A percentile compares a stretch with the other conserved stretches of the same genome.
These are phyloP conservation scores for Diversispora epigaea DNA, from an alignment of 192 early-diverging fungal genomes.

Conservation along the genomic window DNA sequence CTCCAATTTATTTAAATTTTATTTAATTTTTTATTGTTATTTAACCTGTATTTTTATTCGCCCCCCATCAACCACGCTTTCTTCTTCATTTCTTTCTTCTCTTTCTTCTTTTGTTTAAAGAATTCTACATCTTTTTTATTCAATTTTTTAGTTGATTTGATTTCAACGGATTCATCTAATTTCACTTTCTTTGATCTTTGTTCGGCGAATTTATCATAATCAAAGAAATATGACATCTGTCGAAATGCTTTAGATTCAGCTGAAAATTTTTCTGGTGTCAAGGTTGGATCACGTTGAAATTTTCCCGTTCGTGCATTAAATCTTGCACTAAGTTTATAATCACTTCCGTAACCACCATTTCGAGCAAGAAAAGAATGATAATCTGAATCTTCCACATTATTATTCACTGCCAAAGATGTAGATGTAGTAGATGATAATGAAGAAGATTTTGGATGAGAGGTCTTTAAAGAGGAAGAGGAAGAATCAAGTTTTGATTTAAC, in stretches of 20 bases:
- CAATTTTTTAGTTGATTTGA: constrained; percentile 33
- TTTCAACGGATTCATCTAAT: background rate
- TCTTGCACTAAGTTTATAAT: constrained; percentile 37
- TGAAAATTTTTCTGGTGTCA: constrained; percentile 41
- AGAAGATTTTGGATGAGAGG: background rate
- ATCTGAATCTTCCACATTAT: constrained; percentile 7
- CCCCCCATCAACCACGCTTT: constrained; percentile 38
- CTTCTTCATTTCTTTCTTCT: constrained; percentile 44
- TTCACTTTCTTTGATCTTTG: constrained; percentile 2
- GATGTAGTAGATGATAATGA: background rate
- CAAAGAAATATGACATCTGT: constrained; percentile 47
- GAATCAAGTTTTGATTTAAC: constrained; percentile 39
- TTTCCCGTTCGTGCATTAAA: constrained; percentile 46
- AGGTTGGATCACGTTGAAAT: constrained; percentile 37
- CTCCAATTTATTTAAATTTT: too few species aligned
- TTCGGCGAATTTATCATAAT: constrained; percentile 43
- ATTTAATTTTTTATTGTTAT: too few species aligned
- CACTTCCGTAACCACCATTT: background rate
- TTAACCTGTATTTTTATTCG: too few species aligned
- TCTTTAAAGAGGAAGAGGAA: too few species aligned
- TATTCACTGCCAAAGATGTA: background rate
- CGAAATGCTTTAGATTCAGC: constrained; percentile 39
- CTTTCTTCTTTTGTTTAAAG: constrained; percentile 40
- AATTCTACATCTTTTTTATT: constrained; percentile 37
- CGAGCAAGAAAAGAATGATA: constrained; percentile 24